Evolutionary conservation across 2,329 filamentous ascomycete genomes (phyloP).

Genomic region (Herpotrichia juniperi): DNA sequence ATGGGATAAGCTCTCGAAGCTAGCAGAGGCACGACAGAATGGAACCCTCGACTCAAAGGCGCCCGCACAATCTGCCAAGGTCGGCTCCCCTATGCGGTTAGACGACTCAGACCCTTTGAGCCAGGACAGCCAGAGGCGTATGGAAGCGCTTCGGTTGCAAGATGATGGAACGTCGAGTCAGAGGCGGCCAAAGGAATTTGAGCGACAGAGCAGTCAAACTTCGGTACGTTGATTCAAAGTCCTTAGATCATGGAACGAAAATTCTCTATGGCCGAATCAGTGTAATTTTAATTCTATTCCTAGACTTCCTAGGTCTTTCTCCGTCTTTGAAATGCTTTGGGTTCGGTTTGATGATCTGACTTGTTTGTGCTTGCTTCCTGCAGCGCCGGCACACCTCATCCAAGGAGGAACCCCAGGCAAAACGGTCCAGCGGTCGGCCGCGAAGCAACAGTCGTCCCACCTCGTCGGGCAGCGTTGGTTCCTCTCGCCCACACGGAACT

Average conservation of each 20-base stretch:
- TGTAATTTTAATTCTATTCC: conserved; percentile 50
- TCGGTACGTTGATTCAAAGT: conserved; percentile 53
- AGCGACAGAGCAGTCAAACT: conserved; percentile 46
- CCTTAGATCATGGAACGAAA: conserved; percentile 44
- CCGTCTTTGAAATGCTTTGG: conserved; percentile 40
- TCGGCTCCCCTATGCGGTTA: conserved; percentile 51
- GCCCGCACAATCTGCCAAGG: conserved; percentile 34
- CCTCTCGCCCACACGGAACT: conserved; percentile 30
- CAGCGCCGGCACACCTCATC: conserved; percentile 46
- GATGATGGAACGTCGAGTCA: conserved; percentile 64
- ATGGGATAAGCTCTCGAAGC: conserved; percentile 85
- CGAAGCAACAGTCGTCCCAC: conserved; percentile 48
- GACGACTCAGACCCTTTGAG: conserved; percentile 81
- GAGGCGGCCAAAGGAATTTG: conserved; percentile 47
- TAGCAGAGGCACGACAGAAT: conserved; percentile 73
- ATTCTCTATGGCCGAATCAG: conserved; percentile 47
- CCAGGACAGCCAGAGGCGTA: conserved; percentile 82
- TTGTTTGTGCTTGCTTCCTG: conserved; percentile 44
- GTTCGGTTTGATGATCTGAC: conserved; percentile 48
- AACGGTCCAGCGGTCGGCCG: conserved; percentile 42
- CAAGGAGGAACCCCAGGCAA: conserved; percentile 41
- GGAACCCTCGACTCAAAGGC: conserved; percentile 33
- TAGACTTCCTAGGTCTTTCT: conserved; percentile 41
- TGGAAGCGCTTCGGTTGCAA: conserved; percentile 89
- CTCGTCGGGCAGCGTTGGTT: conserved; percentile 37